These are phyloP conservation scores for Hericium erinaceus DNA, from an alignment of 768 basidiomycete genomes.

Conservation along the genomic window DNA sequence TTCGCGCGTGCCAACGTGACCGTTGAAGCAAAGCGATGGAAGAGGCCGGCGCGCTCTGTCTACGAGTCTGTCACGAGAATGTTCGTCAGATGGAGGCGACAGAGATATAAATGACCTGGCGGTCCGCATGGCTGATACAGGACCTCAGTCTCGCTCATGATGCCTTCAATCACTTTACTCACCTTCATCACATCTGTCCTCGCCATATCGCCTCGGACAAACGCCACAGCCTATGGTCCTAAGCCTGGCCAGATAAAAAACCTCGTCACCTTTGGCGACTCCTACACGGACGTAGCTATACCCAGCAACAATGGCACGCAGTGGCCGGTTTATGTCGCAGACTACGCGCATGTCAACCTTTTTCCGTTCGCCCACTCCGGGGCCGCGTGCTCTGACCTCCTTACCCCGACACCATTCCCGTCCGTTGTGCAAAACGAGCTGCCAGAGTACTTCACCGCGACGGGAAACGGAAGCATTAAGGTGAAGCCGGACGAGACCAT, in stretches of 20 bases:
- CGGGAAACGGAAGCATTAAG: slow-evolving; percentile 30
- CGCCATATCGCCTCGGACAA: background rate
- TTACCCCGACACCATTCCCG: slow-evolving; percentile 51
- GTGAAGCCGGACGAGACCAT: slow-evolving; percentile 38
- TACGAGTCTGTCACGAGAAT: no score
- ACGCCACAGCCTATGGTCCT: background rate
- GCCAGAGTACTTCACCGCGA: slow-evolving; percentile 39
- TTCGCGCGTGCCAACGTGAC: no score
- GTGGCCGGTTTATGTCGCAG: slow-evolving; percentile 55
- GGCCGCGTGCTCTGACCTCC: slow-evolving; percentile 55
- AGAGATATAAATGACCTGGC: background rate
- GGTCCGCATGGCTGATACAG: background rate
- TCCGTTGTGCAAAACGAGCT: slow-evolving; percentile 50
- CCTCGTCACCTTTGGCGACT: slow-evolving; percentile 62
- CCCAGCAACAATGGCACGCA: slow-evolving; percentile 33
- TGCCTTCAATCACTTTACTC: background rate
- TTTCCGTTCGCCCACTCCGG: slow-evolving; percentile 54
- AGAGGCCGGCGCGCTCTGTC: no score
- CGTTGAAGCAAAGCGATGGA: no score
- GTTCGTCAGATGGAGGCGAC: no score
- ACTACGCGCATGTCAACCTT: slow-evolving; percentile 41
- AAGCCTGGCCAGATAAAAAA: background rate
- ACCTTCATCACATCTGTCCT: background rate
- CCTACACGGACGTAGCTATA: slow-evolving; percentile 44
- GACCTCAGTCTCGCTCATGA: background rate